Base-by-base conservation (phyloP, 2,329 filamentous ascomycete genomes). In the Pseudogymnoascus destructans region DNA sequence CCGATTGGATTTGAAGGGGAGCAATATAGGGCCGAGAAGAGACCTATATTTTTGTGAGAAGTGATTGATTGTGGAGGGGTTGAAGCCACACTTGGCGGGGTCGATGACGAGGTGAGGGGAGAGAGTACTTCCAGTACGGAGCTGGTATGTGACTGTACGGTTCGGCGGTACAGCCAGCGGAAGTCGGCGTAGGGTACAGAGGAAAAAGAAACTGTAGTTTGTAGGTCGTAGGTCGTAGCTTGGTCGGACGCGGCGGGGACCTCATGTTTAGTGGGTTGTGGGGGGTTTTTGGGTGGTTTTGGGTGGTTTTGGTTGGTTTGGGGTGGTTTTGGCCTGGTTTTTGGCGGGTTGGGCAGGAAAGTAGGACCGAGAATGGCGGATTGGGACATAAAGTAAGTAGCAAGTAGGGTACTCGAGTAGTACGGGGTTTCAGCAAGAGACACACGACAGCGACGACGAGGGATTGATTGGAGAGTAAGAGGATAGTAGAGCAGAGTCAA, bases 71-170 rank as follows among this genome's bases (percentile, higher is more conserved):
- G 60, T 61, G 54, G 60, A 54, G n/a, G 55, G 54, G 36, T n/a
- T 32, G 46, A 62, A 61, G 65, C 63, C 63, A 63, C 55, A 65
- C 58, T 65, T 65, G 65, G 65, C 65, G 63, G 62, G 64, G 63
- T 59, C 33, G 11, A 35, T 35, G 33, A 35, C 15, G 33, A 33
- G 32, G 32, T 33, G 32, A 35, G 33, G 33, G 33, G 33, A 35
- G 33, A 1, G 33, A 35, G 33, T 35, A 35, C 33, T 9, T 30
- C n/a, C 33, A 35, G 33, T 3, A 35, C 33, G 33, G 33, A 35
- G 13, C 5, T 35, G 33, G 10, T 32, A 32, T 11, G 30, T 32
- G n/a, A 32, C 10, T 13, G 10, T 32, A 13, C 30, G 6, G 30
- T 32, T 11, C 30, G 10, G 30, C 30, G 10, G 30, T 32, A 32